These are phyloP conservation scores for Wickerhamiella qilinensis DNA, from an alignment of 805 yeast genomes.

Conservation along the genomic window DNA sequence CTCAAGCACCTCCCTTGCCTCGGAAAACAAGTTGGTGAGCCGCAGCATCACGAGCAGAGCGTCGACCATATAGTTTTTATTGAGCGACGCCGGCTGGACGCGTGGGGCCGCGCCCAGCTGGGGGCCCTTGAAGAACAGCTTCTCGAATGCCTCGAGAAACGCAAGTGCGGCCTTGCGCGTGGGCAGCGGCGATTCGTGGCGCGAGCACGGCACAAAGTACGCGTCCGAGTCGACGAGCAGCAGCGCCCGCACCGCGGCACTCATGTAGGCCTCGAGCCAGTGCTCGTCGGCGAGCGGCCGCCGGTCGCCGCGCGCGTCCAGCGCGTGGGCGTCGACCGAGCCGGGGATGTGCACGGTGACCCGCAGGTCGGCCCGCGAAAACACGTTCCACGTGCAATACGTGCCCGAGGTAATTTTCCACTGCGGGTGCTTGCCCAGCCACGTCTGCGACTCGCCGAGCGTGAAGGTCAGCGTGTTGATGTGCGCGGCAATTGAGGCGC, in stretches of 20 bases:
- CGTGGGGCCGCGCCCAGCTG: slow-evolving; percentile 52
- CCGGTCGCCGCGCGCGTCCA: slow-evolving; percentile 26
- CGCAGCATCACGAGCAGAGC: slow-evolving; percentile 50
- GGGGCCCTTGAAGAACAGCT: slow-evolving; percentile 48
- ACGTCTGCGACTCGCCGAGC: slow-evolving; percentile 41
- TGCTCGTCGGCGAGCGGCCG: slow-evolving; percentile 19
- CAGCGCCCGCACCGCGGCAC: slow-evolving; percentile 61
- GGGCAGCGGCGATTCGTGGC: slow-evolving; percentile 64
- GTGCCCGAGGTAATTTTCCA: slow-evolving; percentile 29
- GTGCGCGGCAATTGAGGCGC: slow-evolving; percentile 41
- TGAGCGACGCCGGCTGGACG: slow-evolving; percentile 48
- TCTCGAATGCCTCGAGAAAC: slow-evolving; percentile 51
- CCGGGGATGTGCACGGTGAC: slow-evolving; percentile 45
- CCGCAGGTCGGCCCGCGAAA: slow-evolving; percentile 58
- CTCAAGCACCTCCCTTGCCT: slow-evolving; percentile 42
- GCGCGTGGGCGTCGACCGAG: slow-evolving; percentile 23
- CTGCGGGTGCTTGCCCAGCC: slow-evolving; percentile 48
- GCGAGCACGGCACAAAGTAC: slow-evolving; percentile 64
- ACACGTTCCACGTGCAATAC: slow-evolving; percentile 49
- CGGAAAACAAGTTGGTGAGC: slow-evolving; percentile 46
- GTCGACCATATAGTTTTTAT: slow-evolving; percentile 57
- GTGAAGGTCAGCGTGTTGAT: slow-evolving; percentile 30
- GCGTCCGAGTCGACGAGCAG: slow-evolving; percentile 67
- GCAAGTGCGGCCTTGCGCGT: slow-evolving; percentile 30
- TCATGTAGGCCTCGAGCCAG: slow-evolving; percentile 37